A percentile compares a stretch with the other conserved stretches of the same genome.
phyloP scores from a whole-genome alignment of 306 rosid species.

The Trifolium dubium region DNA sequence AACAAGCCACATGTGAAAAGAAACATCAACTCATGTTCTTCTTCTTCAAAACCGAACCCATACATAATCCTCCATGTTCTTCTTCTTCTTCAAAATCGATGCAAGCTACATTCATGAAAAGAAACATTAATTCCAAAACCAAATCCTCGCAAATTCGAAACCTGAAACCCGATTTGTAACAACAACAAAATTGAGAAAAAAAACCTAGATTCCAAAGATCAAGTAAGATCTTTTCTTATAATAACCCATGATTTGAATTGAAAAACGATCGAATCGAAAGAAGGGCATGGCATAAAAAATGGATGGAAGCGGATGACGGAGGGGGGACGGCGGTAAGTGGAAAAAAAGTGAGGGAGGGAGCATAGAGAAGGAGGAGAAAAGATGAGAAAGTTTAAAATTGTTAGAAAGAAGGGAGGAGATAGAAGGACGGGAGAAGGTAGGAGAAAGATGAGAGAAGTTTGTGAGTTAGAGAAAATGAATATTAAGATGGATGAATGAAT shows the following conservation, averaged over 20 bases:
- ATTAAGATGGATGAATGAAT: too few relatives aligned
- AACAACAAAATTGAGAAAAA: slow-evolving; percentile 19
- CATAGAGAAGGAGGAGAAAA: too few relatives aligned
- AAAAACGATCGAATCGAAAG: slow-evolving; percentile 7
- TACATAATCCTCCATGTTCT: slow-evolving; percentile 89
- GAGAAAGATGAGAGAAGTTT: too few relatives aligned
- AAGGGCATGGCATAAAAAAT: too few relatives aligned
- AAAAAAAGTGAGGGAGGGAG: too few relatives aligned
- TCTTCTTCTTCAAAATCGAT: slow-evolving; percentile 57
- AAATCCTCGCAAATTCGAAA: slow-evolving; percentile 48
- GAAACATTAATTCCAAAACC: slow-evolving; percentile 92
- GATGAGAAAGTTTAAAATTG: too few relatives aligned
- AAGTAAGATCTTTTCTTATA: slow-evolving; percentile 57
- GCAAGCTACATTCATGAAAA: slow-evolving; percentile 64
- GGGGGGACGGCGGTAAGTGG: too few relatives aligned
- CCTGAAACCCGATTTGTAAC: slow-evolving; percentile 47
- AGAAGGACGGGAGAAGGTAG: too few relatives aligned
- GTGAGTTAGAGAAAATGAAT: too few relatives aligned
- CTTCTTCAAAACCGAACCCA: slow-evolving; percentile 86
- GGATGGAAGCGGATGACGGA: too few relatives aligned
- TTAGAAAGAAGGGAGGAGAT: too few relatives aligned
- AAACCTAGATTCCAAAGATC: slow-evolving; percentile 85
- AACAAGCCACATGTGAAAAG: slow-evolving; percentile 99
- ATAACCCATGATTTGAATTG: slow-evolving; percentile 25
- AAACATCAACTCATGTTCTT: slow-evolving; percentile 84